These are phyloP conservation scores for Peronospora farinosa DNA, from an alignment of 352 stramenopile genomes.

Conservation along the genomic window DNA sequence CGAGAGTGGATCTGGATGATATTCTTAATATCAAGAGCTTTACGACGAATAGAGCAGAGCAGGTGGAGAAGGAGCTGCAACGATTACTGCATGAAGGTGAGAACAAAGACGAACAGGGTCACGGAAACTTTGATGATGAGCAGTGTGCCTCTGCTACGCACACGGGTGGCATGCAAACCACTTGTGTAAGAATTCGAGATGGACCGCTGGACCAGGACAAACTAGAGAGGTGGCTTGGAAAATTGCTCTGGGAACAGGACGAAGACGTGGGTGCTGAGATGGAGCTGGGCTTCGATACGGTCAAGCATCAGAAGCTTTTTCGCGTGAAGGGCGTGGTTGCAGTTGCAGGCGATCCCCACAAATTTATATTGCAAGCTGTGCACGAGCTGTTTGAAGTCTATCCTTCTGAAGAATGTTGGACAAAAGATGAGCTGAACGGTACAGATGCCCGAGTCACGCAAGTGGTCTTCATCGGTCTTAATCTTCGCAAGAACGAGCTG, in stretches of 20 bases:
- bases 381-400: conserved; percentile 80
- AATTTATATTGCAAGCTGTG: conserved; percentile 79
- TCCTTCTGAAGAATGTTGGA: conserved; percentile 51
- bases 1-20: conserved; percentile 51
- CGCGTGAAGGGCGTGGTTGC: conserved; percentile 70
- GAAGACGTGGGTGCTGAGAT: conserved; percentile 15
- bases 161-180: conserved; percentile 67
- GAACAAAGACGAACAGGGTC: conserved; percentile 7
- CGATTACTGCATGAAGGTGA: conserved; percentile 12
- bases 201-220: conserved; percentile 40
- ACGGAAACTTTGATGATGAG: conserved; percentile 19
- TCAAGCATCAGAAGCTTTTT: conserved; percentile 44
- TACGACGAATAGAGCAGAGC: conserved; percentile 50
- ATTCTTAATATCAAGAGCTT: conserved; percentile 81
- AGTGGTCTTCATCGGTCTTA: conserved; percentile 69
- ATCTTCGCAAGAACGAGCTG: conserved; percentile 38
- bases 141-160: conserved; percentile 25
- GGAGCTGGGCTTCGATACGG: conserved; percentile 6
- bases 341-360: conserved; percentile 42
- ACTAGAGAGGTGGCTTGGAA: conserved; percentile 64
- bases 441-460: conserved; percentile 28
- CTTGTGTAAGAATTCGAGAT: conserved; percentile 45
- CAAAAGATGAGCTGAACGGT: conserved; percentile 7
- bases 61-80: conserved; percentile 48
- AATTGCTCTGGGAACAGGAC: conserved; percentile 60